Percentiles rank a stretch among this genome's conserved stretches.
phyloP scores from a whole-genome alignment of 176 grass and related monocot genomes.

The Ananas comosus region DNA sequence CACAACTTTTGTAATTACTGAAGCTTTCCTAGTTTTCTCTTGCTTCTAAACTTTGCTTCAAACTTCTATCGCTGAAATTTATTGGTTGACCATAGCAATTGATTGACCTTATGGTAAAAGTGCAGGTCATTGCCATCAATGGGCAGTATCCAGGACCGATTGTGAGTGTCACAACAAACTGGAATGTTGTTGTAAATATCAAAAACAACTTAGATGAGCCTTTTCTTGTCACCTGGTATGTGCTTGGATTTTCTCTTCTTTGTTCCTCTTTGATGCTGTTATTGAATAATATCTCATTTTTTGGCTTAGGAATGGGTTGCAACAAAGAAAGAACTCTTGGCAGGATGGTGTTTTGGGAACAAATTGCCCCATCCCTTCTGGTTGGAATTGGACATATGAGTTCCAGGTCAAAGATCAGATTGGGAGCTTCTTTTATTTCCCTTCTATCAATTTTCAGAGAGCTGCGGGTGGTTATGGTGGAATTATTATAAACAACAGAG shows the following conservation, averaged over 20 bases:
- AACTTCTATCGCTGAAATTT: background rate
- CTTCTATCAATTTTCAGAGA: constrained; percentile 44
- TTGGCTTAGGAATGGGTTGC: constrained; percentile 55
- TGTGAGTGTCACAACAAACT: constrained; percentile 88
- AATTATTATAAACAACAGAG: constrained; percentile 75
- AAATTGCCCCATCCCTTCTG: constrained; percentile 69
- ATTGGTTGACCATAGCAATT: constrained; percentile 2
- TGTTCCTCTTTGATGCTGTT: background rate
- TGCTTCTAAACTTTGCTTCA: background rate
- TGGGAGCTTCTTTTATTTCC: constrained; percentile 73
- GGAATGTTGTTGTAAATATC: constrained; percentile 89
- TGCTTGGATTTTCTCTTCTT: background rate
- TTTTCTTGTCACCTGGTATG: constrained; percentile 73
- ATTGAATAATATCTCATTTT: background rate
- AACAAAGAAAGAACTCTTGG: constrained; percentile 68
- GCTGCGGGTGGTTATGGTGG: constrained; percentile 58
- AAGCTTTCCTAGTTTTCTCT: background rate
- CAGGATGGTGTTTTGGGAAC: constrained; percentile 82
- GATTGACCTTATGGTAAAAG: background rate
- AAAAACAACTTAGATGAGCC: constrained; percentile 79
- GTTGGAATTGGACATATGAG: constrained; percentile 88
- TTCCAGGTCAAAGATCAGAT: constrained; percentile 94
- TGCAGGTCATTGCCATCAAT: constrained; percentile 76
- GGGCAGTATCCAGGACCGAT: constrained; percentile 62
- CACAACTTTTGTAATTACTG: too few species aligned